phyloP scores from a whole-genome alignment of 2,329 filamentous ascomycete species.

The Sclerotinia subarctica region DNA sequence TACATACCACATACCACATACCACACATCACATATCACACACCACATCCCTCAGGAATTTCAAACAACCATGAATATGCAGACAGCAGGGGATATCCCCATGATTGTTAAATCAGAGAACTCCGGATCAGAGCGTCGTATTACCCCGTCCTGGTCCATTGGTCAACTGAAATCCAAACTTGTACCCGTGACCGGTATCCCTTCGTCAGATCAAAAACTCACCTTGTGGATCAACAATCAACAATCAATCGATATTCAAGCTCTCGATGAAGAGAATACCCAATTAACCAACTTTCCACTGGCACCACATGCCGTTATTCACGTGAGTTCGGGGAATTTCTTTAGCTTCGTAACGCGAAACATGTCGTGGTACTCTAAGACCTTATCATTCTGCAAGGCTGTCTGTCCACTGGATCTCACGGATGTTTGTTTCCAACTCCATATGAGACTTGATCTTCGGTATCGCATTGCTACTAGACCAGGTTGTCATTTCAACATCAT shows the following conservation, averaged over 20 bases:
- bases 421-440: neutral
- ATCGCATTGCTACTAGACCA: constrained; percentile 1
- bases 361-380: constrained; percentile 21
- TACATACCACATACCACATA: too few relatives aligned
- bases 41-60: neutral
- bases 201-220: constrained; percentile 71
- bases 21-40: neutral
- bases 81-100: constrained; percentile 60
- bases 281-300: constrained; percentile 63
- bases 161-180: constrained; percentile 78
- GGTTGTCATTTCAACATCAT: constrained; percentile 1
- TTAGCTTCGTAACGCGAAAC: constrained; percentile 21
- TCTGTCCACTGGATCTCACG: neutral
- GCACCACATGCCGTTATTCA: constrained; percentile 74
- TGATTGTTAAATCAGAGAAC: constrained; percentile 72
- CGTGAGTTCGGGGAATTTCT: constrained; percentile 55
- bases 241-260: constrained; percentile 64
- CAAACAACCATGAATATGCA: constrained; percentile 18
- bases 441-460: constrained; percentile 16
- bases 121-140: constrained; percentile 84
- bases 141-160: constrained; percentile 87
- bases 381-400: constrained; percentile 21
- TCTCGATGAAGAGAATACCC: constrained; percentile 67
- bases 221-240: constrained; percentile 61
- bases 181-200: constrained; percentile 93